Percentiles rank a stretch among this genome's conserved stretches.
Conservation (phyloP, 1,284 basidiomycete species). For the Veloporphyrellus conicus region DNA sequence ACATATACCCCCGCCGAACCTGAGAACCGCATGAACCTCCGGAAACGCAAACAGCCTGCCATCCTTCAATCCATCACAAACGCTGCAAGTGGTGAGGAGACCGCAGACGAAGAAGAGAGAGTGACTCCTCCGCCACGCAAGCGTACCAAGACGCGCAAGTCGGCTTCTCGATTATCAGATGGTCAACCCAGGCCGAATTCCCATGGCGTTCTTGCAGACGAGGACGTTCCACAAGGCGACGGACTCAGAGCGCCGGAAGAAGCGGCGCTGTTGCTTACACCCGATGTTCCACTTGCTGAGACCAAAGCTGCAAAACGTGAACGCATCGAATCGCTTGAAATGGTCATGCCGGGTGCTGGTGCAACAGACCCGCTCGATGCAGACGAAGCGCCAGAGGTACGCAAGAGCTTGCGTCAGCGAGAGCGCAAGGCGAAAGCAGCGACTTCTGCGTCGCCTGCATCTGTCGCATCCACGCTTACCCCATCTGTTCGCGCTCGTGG, state of each 20-base stretch:
- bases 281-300: conserved; percentile 12
- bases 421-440: conserved; percentile 25
- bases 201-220: conserved; percentile 2
- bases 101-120: conserved; percentile 30
- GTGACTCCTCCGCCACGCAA: conserved; percentile 30
- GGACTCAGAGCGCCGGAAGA: background rate
- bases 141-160: conserved; percentile 29
- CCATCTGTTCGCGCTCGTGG: conserved; percentile 26
- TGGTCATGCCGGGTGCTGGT: background rate
- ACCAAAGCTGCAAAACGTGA: conserved; percentile 23
- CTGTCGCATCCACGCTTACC: conserved; percentile 30
- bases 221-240: conserved; percentile 5
- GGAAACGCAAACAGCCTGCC: conserved; percentile 28
- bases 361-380: conserved; percentile 16
- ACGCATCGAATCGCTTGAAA: conserved; percentile 19
- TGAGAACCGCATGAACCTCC: conserved; percentile 32
- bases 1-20: conserved; percentile 30
- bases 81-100: conserved; percentile 26
- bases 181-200: conserved; percentile 4
- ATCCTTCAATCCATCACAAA: conserved; percentile 17
- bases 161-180: conserved; percentile 10
- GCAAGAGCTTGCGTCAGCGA: conserved; percentile 30
- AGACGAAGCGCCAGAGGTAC: conserved; percentile 24
- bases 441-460: conserved; percentile 22
- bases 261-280: conserved; percentile 18